Evolutionary conservation across 345 rosid genomes (phyloP).

Genomic region (Noccaea bulbosa): DNA sequence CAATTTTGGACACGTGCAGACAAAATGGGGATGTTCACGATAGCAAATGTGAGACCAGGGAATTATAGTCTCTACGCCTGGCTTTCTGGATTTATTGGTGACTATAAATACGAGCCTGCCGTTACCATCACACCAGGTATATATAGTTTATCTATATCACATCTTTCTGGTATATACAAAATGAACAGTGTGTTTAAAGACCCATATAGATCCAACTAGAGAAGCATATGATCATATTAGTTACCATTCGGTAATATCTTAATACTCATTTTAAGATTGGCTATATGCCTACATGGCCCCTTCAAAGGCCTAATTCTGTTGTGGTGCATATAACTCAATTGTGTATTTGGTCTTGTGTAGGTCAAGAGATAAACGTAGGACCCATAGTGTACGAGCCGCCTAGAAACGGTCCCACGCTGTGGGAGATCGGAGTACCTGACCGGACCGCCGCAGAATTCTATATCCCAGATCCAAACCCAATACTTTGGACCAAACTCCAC

Average conservation of each 20-base stretch:
- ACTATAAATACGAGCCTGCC: slow-evolving; percentile 48
- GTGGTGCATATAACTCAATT: neutral
- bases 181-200: neutral
- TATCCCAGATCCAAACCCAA: slow-evolving; percentile 67
- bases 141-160: neutral
- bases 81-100: slow-evolving; percentile 75
- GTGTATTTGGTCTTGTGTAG: slow-evolving; percentile 43
- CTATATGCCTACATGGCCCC: neutral
- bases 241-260: neutral
- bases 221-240: neutral
- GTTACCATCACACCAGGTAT: slow-evolving; percentile 63
- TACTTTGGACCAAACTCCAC: slow-evolving; percentile 53
- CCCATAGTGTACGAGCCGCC: slow-evolving; percentile 61
- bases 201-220: neutral
- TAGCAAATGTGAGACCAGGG: slow-evolving; percentile 65
- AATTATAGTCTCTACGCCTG: slow-evolving; percentile 69
- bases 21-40: slow-evolving; percentile 56
- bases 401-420: slow-evolving; percentile 73
- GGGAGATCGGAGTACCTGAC: slow-evolving; percentile 90
- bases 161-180: neutral
- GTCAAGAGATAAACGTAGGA: slow-evolving; percentile 51
- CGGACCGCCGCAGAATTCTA: slow-evolving; percentile 74
- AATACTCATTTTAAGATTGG: no score
- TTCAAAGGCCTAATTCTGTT: neutral
- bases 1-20: slow-evolving; percentile 81